A percentile compares a stretch with the other conserved stretches of the same genome.
These are phyloP conservation scores for Jamesozyma rosinii DNA, from an alignment of 805 yeast species.

Conservation along the genomic window DNA sequence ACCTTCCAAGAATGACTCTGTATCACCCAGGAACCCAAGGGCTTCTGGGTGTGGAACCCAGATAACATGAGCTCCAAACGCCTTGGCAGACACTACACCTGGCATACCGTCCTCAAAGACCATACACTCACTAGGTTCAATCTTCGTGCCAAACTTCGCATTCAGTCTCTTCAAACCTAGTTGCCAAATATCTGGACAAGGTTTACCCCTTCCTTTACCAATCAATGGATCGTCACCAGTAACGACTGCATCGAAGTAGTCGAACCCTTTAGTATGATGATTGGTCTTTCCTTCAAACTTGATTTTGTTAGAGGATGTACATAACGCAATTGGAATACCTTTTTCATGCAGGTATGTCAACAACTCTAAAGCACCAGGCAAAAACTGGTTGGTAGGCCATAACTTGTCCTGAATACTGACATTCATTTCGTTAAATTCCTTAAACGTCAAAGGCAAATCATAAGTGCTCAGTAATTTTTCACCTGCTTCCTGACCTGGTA, in stretches of 20 bases:
- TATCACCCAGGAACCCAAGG: constrained; percentile 43
- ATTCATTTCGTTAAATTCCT: constrained; percentile 49
- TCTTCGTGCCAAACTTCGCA: constrained; percentile 37
- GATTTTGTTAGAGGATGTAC: constrained; percentile 65
- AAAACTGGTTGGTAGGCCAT: constrained; percentile 58
- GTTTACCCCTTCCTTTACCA: constrained; percentile 83
- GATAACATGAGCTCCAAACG: constrained; percentile 76
- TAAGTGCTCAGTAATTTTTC: constrained; percentile 58
- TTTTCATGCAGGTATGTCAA: constrained; percentile 42
- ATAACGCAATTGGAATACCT: constrained; percentile 74
- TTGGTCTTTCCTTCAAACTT: constrained; percentile 66
- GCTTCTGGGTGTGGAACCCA: constrained; percentile 92
- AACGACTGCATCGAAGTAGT: constrained; percentile 60
- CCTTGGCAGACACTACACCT: constrained; percentile 76
- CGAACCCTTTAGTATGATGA: constrained; percentile 56
- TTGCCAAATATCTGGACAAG: constrained; percentile 87
- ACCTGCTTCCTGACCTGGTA: constrained; percentile 75
- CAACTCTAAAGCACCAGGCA: constrained; percentile 81
- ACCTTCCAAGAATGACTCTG: constrained; percentile 42
- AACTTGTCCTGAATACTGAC: constrained; percentile 39
- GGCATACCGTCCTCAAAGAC: constrained; percentile 94
- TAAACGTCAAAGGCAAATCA: constrained; percentile 56
- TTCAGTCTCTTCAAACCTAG: constrained; percentile 69
- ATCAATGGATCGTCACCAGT: constrained; percentile 86
- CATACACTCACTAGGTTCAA: constrained; percentile 68